Evolutionary conservation across 257 asterid species (phyloP), one percentile per base, ranked within the genome.

Genomic region (Verbascum thapsus): DNA sequence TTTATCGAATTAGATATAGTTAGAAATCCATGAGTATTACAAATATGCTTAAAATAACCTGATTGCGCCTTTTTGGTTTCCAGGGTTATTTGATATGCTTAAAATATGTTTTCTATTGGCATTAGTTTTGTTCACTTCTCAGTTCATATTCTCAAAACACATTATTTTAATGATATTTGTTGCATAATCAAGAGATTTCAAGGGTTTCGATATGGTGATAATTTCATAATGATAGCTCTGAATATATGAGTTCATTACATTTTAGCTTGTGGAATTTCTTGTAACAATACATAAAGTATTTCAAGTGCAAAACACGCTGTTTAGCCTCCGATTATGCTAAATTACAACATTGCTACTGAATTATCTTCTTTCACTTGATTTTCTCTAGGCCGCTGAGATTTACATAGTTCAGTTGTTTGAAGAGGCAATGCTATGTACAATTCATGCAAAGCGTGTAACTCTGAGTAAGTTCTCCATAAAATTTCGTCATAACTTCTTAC

Each of bases 371-470:
- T 30, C 30, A 19, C 50, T 62, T 70, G 69, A 55, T 65, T 42
- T 58, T 62, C n/a, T 62, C 60, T 73, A 90, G 98, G 96, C 95
- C 53, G 82, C 96, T 22, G 98, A 90, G 80, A 89, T 83, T 43
- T 89, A 75, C 69, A 34, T 81, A 22, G 90, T 92, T 55, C 72
- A 64, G 66, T 58, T 92, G 83, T 90, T 92, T 78, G 91, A 80
- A 69, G 97, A 90, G 79, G 83, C 95, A 61, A 78, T 83, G 83
- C 82, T 90, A 6, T 92, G 99, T 69, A 87, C 99, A 7, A 69
- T 92, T 60, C 99, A 92, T 75, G 99, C 97, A 35, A 92, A 81
- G 88, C 97, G 97, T 10, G 96, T 92, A 6, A 92, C 99, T 10
- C 68, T 92, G 44, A 90, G 98, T 91, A 82, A 84, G 98, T 80